A percentile compares a stretch with the other conserved stretches of the same genome.
Evolutionary conservation across 1,139 yeast genomes (phyloP).

Genomic region (Suhomyces ambrosiae): DNA sequence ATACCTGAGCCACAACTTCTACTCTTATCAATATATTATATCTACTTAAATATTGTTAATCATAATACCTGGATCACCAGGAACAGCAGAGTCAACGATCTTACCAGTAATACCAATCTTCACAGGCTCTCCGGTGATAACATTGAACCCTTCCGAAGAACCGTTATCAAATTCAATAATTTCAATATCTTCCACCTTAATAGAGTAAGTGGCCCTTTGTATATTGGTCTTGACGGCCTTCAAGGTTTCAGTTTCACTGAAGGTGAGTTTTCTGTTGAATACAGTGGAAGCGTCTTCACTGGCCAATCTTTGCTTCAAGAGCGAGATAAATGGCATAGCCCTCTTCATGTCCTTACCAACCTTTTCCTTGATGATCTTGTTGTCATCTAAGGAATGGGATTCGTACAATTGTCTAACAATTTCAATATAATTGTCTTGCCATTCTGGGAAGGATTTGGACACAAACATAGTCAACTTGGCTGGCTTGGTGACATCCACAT

Average conservation of each 20-base stretch:
- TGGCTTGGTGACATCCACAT: constrained; percentile 73
- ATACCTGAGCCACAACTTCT: too few species aligned
- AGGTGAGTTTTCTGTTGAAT: constrained; percentile 82
- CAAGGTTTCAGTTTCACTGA: constrained; percentile 73
- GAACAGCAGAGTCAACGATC: constrained; percentile 80
- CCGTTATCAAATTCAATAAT: constrained; percentile 63
- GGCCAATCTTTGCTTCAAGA: constrained; percentile 75
- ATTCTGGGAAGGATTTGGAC: constrained; percentile 86
- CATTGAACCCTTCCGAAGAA: constrained; percentile 59
- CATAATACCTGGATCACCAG: constrained; percentile 90
- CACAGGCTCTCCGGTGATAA: constrained; percentile 70
- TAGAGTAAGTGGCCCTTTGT: constrained; percentile 65
- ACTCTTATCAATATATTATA: not conserved
- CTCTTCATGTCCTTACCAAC: constrained; percentile 86
- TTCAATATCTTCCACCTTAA: constrained; percentile 59
- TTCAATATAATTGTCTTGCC: constrained; percentile 91
- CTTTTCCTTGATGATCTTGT: constrained; percentile 57
- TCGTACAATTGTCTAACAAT: constrained; percentile 80
- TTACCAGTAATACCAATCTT: constrained; percentile 64
- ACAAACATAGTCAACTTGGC: constrained; percentile 71
- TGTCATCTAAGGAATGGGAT: constrained; percentile 59
- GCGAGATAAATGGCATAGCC: constrained; percentile 95
- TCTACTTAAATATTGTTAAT: constrained; percentile 54
- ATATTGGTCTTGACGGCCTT: constrained; percentile 57
- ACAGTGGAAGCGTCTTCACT: constrained; percentile 73